Conservation (phyloP, 2,329 filamentous ascomycete species). For the Verticillium alfalfae region DNA sequence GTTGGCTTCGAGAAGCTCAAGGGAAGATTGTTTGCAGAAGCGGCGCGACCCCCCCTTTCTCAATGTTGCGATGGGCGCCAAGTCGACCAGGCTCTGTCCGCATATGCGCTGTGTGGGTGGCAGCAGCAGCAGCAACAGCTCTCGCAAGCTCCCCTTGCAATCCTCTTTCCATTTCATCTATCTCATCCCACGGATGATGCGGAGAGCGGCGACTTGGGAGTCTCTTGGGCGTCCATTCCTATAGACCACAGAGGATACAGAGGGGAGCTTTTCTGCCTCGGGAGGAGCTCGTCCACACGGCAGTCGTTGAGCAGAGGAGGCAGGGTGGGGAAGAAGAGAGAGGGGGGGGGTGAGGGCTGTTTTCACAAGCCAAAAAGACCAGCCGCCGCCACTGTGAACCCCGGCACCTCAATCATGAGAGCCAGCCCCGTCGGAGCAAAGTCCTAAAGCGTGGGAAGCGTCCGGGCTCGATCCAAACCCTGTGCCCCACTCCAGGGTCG, state of each 20-base stretch:
- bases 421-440: neutral
- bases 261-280: neutral
- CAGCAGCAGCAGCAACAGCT: neutral
- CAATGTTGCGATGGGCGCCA: neutral
- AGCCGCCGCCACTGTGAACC: neutral
- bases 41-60: neutral
- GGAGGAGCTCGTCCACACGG: neutral
- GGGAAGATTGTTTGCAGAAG: neutral
- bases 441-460: neutral
- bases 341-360: neutral
- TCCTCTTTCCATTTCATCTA: neutral
- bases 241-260: neutral
- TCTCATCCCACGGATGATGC: neutral
- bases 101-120: neutral
- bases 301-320: neutral
- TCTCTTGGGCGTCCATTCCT: neutral
- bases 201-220: neutral
- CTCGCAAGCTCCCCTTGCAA: neutral
- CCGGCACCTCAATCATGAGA: neutral
- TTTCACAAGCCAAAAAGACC: neutral
- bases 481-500: neutral
- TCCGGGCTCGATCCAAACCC: neutral
- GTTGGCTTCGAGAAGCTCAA: slow-evolving; percentile 2
- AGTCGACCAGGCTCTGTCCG: neutral
- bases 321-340: too few species aligned